Evolutionary conservation across 805 yeast genomes (phyloP).

Genomic region (Yamadazyma ubonensis): DNA sequence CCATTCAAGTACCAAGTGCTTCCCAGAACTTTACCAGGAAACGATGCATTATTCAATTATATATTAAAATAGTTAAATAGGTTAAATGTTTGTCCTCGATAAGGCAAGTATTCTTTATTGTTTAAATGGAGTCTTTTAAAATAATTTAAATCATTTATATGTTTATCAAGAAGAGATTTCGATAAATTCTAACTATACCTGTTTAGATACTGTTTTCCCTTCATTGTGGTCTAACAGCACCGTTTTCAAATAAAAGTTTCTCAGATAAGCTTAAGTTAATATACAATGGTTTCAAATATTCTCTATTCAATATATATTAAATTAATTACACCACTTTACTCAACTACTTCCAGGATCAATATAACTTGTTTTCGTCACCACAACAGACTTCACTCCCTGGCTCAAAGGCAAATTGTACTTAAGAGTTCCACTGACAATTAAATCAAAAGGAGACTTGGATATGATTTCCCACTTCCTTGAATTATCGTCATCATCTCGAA

Average conservation of each 20-base stretch:
- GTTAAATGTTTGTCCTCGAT: no score
- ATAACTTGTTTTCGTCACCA: constrained; percentile 56
- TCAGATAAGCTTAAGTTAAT: no score
- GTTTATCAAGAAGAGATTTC: no score
- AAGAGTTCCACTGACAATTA: constrained; percentile 79
- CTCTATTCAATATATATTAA: no score
- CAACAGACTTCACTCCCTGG: constrained; percentile 50
- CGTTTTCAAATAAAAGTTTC: no score
- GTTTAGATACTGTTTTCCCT: no score
- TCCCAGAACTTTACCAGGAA: constrained; percentile 20
- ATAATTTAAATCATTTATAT: no score
- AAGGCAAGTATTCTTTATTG: not conserved
- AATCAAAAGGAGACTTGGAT: constrained; percentile 77
- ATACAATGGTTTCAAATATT: no score
- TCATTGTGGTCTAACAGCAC: no score
- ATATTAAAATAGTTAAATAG: constrained; percentile 3
- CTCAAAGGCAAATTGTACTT: constrained; percentile 71
- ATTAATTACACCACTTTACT: no score
- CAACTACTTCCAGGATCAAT: constrained; percentile 47
- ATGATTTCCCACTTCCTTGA: constrained; percentile 70
- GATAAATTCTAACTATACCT: no score
- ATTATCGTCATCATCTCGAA: constrained; percentile 31
- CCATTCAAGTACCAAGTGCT: constrained; percentile 30
- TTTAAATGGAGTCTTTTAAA: no score
- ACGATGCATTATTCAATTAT: constrained; percentile 21